Evolutionary conservation across 2,329 filamentous ascomycete species (phyloP).

Genomic region (Botrytis deweyae): DNA sequence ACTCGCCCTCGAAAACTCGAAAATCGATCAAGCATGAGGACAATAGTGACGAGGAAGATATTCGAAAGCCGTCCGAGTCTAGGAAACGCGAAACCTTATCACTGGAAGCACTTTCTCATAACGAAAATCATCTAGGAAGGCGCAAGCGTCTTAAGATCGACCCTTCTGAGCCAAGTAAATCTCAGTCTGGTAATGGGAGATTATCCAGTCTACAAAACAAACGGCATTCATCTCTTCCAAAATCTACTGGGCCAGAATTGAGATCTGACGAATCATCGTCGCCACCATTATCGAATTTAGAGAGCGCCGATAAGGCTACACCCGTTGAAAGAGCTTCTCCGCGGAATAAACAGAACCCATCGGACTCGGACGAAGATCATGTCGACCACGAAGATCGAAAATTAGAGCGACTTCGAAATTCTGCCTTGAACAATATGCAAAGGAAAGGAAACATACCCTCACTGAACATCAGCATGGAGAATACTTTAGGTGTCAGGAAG

Average conservation of each 20-base stretch:
- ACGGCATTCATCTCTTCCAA: slow-evolving; percentile 37
- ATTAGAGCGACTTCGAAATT: slow-evolving; percentile 32
- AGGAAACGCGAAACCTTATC: slow-evolving; percentile 15
- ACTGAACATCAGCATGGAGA: slow-evolving; percentile 25
- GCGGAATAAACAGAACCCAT: slow-evolving; percentile 46
- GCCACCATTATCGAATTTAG: slow-evolving; percentile 29
- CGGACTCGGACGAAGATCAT: slow-evolving; percentile 37
- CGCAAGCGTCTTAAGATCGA: slow-evolving; percentile 48
- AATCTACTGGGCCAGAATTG: slow-evolving; percentile 53
- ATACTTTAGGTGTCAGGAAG: slow-evolving; percentile 25
- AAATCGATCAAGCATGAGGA: slow-evolving; percentile 64
- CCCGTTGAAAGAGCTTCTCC: slow-evolving; percentile 39
- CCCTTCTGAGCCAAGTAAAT: slow-evolving; percentile 8
- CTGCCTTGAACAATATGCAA: slow-evolving; percentile 31
- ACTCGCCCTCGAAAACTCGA: slow-evolving; percentile 62
- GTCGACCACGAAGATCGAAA: slow-evolving; percentile 26
- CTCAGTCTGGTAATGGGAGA: slow-evolving; percentile 17
- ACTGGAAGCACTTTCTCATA: slow-evolving; percentile 32
- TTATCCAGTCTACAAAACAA: slow-evolving; percentile 51
- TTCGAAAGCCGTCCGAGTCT: slow-evolving; percentile 28
- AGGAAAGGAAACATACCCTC: slow-evolving; percentile 28
- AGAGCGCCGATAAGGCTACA: slow-evolving; percentile 40
- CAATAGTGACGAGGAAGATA: slow-evolving; percentile 55
- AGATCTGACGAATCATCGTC: slow-evolving; percentile 43
- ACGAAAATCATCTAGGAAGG: slow-evolving; percentile 41